Evolutionary conservation across 768 basidiomycete species (phyloP).

Genomic region (Tricholoma bakamatsutake): DNA sequence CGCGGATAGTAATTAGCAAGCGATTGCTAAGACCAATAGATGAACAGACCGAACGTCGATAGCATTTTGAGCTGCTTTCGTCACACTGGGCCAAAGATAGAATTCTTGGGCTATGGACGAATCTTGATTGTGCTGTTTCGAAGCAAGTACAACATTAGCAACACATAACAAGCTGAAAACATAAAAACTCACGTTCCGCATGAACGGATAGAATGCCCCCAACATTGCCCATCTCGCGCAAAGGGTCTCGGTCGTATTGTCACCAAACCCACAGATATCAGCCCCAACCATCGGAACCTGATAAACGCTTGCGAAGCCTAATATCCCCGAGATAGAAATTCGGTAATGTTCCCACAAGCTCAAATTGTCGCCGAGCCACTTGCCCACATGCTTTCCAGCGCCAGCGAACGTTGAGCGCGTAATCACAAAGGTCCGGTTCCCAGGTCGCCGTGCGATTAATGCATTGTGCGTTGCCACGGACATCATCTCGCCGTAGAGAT

Average conservation of each 20-base stretch:
- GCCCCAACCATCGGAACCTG: slow-evolving; percentile 74
- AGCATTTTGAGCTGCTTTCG: slow-evolving; percentile 53
- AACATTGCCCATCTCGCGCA: slow-evolving; percentile 76
- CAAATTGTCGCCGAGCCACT: slow-evolving; percentile 70
- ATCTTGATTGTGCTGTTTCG: slow-evolving; percentile 47
- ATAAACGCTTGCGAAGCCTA: slow-evolving; percentile 59
- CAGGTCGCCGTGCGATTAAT: slow-evolving; percentile 58
- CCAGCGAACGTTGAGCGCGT: slow-evolving; percentile 73
- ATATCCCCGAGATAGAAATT: slow-evolving; percentile 55
- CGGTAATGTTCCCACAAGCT: slow-evolving; percentile 56
- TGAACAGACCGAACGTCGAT: slow-evolving; percentile 51
- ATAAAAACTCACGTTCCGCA: slow-evolving; percentile 52
- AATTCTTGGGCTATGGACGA: slow-evolving; percentile 57
- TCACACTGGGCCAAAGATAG: slow-evolving; percentile 54
- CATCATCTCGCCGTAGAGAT: slow-evolving; percentile 71
- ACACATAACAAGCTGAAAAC: not conserved
- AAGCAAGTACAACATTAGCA: not conserved
- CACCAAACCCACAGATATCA: slow-evolving; percentile 67
- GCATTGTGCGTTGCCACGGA: slow-evolving; percentile 54
- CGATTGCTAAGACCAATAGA: not conserved
- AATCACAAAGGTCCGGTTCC: slow-evolving; percentile 55
- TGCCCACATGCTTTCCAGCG: slow-evolving; percentile 60
- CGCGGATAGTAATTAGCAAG: not conserved
- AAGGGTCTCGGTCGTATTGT: slow-evolving; percentile 58
- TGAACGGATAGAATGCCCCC: slow-evolving; percentile 76